These are phyloP conservation scores for Acanthamoeba culbertsoni DNA, from an alignment of 208 protist genomes.

Conservation along the genomic window DNA sequence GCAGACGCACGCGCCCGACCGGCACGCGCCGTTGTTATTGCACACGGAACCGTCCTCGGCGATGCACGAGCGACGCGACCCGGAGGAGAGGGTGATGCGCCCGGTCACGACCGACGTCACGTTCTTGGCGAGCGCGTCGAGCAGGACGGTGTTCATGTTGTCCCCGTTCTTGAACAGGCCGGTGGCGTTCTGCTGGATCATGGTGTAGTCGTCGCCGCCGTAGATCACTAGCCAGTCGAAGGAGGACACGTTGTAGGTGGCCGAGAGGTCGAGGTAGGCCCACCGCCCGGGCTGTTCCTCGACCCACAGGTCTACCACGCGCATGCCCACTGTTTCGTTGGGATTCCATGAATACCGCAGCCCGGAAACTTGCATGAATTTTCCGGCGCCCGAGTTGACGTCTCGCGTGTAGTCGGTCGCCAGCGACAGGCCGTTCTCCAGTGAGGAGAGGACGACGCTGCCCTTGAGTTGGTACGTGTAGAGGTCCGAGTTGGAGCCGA, in stretches of 20 bases:
- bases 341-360: slow-evolving; percentile 35
- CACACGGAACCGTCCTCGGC: not conserved
- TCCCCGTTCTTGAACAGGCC: not conserved
- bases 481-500: not conserved
- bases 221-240: not conserved
- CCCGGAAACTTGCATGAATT: slow-evolving; percentile 24
- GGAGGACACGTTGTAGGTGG: not conserved
- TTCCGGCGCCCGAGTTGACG: slow-evolving; percentile 3
- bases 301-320: slow-evolving; percentile 2
- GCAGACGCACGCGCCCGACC: not conserved
- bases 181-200: not conserved
- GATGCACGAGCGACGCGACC: not conserved
- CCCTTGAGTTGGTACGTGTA: slow-evolving; percentile 3
- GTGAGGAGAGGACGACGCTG: not conserved
- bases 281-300: not conserved
- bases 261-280: not conserved
- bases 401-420: not conserved
- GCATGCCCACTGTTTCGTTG: not conserved
- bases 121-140: not conserved
- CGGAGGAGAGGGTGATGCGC: not conserved
- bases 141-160: slow-evolving; percentile 10
- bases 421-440: slow-evolving; percentile 9
- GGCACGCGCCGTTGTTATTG: not conserved
- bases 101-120: not conserved
- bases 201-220: slow-evolving; percentile 51